phyloP scores from a whole-genome alignment of 2,329 filamentous ascomycete genomes.

The Penicillium sp. region DNA sequence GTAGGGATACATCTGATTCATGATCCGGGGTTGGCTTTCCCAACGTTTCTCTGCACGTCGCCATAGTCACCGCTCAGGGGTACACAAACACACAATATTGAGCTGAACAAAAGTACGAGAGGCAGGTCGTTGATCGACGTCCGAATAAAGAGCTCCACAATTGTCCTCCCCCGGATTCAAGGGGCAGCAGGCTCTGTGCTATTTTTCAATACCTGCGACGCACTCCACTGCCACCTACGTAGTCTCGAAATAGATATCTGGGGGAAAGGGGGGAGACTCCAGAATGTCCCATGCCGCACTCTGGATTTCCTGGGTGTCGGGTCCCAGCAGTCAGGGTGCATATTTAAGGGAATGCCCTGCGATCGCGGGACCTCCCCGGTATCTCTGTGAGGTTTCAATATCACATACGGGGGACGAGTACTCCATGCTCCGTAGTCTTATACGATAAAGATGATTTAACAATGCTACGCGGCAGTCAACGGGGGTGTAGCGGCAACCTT shows the following conservation, averaged over 20 bases:
- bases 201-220: conserved; percentile 14
- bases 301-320: conserved; percentile 13
- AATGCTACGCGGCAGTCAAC: not conserved
- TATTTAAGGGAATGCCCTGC: not conserved
- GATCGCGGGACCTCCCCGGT: conserved; percentile 2
- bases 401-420: not conserved
- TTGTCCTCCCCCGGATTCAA: conserved; percentile 20
- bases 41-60: not conserved
- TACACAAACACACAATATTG: not conserved
- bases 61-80: conserved; percentile 2
- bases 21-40: not conserved
- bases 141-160: conserved; percentile 8
- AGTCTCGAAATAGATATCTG: not conserved
- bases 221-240: conserved; percentile 1
- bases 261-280: conserved; percentile 6
- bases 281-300: conserved; percentile 10
- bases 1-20: conserved; percentile 3
- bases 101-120: conserved; percentile 7
- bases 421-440: not conserved
- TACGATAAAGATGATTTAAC: not conserved
- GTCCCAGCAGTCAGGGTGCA: conserved; percentile 7
- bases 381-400: not conserved
- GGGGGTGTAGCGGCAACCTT: not conserved
- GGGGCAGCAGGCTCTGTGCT: conserved; percentile 7
- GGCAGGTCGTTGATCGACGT: conserved; percentile 5